Percentiles rank a stretch among this genome's conserved stretches.
Evolutionary conservation across 441 rosid genomes (phyloP).

Genomic region (Adansonia gregorii): DNA sequence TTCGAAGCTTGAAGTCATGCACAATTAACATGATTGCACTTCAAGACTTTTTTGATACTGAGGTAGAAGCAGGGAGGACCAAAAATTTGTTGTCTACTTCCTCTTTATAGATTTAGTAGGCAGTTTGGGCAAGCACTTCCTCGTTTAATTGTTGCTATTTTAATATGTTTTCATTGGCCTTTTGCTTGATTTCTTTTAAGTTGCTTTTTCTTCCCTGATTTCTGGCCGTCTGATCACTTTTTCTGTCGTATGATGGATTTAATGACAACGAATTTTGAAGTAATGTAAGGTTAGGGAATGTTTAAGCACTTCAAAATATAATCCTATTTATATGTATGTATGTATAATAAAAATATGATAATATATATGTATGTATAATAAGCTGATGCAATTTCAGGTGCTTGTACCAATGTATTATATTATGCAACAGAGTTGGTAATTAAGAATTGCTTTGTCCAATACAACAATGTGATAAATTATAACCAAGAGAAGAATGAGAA

Average conservation of each 20-base stretch:
- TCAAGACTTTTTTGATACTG: conserved; percentile 61
- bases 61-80: conserved; percentile 27
- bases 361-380: neutral
- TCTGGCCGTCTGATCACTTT: conserved; percentile 6
- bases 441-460: neutral
- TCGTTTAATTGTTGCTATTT: neutral
- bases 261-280: neutral
- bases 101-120: conserved; percentile 25
- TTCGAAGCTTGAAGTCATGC: conserved; percentile 67
- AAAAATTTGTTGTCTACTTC: conserved; percentile 49
- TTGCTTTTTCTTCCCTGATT: conserved; percentile 8
- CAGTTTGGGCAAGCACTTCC: neutral
- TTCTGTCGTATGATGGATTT: neutral
- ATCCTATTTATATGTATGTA: neutral
- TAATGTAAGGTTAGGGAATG: neutral
- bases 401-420: neutral
- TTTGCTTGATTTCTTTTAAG: neutral
- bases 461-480: neutral
- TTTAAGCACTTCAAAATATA: neutral
- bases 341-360: neutral
- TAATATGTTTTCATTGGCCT: neutral
- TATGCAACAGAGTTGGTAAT: neutral
- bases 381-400: conserved; percentile 12
- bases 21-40: conserved; percentile 72
- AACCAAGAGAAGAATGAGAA: neutral